These are phyloP conservation scores for Balamuthia mandrillaris DNA, from an alignment of 208 protist species.

Conservation along the genomic window DNA sequence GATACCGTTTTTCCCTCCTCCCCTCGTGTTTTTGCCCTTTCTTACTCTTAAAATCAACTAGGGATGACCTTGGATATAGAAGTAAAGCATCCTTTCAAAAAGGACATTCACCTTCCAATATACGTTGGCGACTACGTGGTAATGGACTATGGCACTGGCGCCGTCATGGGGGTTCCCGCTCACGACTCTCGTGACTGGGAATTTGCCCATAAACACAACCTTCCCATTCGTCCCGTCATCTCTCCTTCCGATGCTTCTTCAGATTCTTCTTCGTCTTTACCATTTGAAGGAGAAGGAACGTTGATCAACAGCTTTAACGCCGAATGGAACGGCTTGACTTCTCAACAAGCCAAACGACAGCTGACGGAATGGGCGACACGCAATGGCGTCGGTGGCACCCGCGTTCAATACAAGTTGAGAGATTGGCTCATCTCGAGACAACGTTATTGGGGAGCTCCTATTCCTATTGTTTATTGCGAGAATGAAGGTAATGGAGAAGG, in stretches of 20 bases:
- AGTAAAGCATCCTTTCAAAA: conserved; percentile 54
- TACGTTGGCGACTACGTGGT: conserved; percentile 71
- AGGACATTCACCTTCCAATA: conserved; percentile 57
- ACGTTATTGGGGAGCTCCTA: conserved; percentile 74
- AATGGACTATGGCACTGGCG: conserved; percentile 64
- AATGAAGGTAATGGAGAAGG: too few relatives aligned
- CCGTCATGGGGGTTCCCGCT: conserved; percentile 68
- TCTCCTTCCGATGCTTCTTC: not conserved
- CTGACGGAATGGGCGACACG: not conserved
- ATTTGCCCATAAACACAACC: conserved; percentile 61
- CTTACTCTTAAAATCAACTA: not conserved
- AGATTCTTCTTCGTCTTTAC: not conserved
- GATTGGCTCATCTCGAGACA: conserved; percentile 82
- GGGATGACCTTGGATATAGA: conserved; percentile 35
- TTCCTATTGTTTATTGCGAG: conserved; percentile 73
- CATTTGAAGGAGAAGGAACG: not conserved
- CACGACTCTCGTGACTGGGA: conserved; percentile 73
- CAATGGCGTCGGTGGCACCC: not conserved
- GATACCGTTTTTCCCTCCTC: not conserved
- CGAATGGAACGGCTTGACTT: not conserved
- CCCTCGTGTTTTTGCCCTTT: not conserved
- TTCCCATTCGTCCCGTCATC: conserved; percentile 62
- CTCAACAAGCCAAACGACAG: not conserved
- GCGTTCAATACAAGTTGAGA: conserved; percentile 63
- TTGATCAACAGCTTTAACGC: not conserved